Conservation (phyloP, 257 asterid species). For the Leptodermis oblonga region DNA sequence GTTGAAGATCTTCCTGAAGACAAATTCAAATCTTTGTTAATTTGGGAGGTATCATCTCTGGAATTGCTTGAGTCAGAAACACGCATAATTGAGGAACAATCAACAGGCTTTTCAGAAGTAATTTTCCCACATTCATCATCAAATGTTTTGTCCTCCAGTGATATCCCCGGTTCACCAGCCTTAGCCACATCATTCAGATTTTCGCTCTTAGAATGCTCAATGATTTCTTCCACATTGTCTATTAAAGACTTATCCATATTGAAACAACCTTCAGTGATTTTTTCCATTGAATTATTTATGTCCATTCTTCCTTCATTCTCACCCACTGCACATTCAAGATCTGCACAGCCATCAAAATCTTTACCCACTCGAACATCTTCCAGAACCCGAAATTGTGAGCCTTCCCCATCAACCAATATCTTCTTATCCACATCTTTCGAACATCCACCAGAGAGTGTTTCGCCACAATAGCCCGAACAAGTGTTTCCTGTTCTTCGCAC, state of each 20-base stretch:
- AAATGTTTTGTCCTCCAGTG: neutral
- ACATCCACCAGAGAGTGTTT: conserved; percentile 15
- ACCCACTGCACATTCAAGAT: no score
- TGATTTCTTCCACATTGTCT: neutral
- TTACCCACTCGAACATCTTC: conserved; percentile 26
- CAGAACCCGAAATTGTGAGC: conserved; percentile 23
- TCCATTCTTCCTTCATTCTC: conserved; percentile 5
- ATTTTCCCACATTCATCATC: conserved; percentile 1
- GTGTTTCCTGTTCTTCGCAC: conserved; percentile 1
- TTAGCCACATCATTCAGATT: neutral
- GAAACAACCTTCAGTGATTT: conserved; percentile 8
- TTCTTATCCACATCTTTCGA: conserved; percentile 22
- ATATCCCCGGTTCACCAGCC: neutral
- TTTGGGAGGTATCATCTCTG: conserved; percentile 20
- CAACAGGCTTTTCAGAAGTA: neutral
- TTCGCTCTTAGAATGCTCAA: neutral
- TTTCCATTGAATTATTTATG: conserved; percentile 21
- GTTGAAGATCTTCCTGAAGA: conserved; percentile 21
- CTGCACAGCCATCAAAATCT: conserved; percentile 21
- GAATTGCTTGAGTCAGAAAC: conserved; percentile 19
- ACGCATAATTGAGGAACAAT: no score
- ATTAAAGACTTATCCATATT: neutral
- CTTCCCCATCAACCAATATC: conserved; percentile 20
- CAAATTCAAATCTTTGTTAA: conserved; percentile 13
- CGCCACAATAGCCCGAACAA: conserved; percentile 22